phyloP scores from a whole-genome alignment of 208 protist species.

The Naegleria lovaniensis region DNA sequence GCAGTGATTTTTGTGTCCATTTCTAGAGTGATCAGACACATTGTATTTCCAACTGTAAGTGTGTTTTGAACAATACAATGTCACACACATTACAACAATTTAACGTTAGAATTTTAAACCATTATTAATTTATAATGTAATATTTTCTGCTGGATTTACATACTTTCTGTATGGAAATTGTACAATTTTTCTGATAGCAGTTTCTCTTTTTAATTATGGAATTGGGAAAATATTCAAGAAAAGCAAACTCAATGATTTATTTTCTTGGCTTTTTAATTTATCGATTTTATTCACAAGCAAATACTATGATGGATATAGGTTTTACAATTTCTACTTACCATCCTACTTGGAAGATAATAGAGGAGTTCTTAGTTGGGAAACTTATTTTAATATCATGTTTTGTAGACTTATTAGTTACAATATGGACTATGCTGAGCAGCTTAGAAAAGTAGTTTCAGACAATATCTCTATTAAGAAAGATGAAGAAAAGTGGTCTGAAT shows the following conservation, averaged over 20 bases:
- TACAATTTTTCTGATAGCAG: neutral
- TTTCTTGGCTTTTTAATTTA: slow-evolving; percentile 6
- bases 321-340: neutral
- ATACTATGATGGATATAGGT: neutral
- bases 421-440: neutral
- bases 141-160: neutral
- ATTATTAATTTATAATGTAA: neutral
- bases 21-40: neutral
- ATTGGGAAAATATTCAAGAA: neutral
- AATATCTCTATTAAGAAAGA: neutral
- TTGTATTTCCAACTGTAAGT: neutral
- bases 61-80: neutral
- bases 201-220: neutral
- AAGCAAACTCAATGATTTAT: too few species aligned
- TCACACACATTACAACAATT: neutral
- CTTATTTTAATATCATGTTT: slow-evolving; percentile 39
- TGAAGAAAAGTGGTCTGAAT: slow-evolving; percentile 27
- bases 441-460: neutral
- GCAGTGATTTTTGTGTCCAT: neutral
- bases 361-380: slow-evolving; percentile 29
- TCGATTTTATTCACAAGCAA: neutral
- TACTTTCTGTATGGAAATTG: neutral
- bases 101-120: neutral
- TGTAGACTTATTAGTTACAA: slow-evolving; percentile 39
- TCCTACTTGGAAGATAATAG: neutral